Evolutionary conservation across 1,284 basidiomycete genomes (phyloP).

Genomic region (Pascua sp.): DNA sequence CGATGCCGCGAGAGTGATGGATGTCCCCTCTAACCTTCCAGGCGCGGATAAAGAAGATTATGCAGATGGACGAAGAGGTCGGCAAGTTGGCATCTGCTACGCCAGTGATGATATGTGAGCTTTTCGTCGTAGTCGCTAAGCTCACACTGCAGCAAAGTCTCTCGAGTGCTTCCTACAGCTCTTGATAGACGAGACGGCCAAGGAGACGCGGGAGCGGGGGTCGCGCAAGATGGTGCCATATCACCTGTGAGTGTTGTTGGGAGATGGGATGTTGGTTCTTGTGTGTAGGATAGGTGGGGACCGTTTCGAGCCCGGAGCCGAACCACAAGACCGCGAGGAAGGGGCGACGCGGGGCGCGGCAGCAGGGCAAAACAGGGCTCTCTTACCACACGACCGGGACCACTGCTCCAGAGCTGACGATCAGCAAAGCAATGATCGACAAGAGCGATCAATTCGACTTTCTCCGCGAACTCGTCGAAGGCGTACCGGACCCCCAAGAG

Average conservation of each 20-base stretch:
- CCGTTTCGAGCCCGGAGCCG: no score
- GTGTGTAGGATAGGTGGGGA: no score
- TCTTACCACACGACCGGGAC: no score
- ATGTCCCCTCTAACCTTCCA: conserved; percentile 6
- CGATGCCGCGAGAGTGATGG: neutral
- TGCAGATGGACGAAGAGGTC: conserved; percentile 99
- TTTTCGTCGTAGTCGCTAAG: no score
- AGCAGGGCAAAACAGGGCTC: no score
- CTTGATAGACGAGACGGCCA: conserved; percentile 78
- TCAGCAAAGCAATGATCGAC: conserved; percentile 89
- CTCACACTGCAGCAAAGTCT: conserved; percentile 72
- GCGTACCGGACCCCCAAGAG: conserved; percentile 76
- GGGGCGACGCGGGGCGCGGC: no score
- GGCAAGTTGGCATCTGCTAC: conserved; percentile 98
- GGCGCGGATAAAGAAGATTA: conserved; percentile 99
- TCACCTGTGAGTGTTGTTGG: conserved; percentile 67
- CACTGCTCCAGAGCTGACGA: conserved; percentile 2
- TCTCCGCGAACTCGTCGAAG: conserved; percentile 87
- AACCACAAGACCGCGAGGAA: no score
- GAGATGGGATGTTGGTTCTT: no score
- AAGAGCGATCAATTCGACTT: conserved; percentile 90
- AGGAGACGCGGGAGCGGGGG: conserved; percentile 74
- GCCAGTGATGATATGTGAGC: conserved; percentile 92
- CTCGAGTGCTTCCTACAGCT: conserved; percentile 88
- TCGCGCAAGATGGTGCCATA: conserved; percentile 89